Percentiles rank a stretch among this genome's conserved stretches.
phyloP scores from a whole-genome alignment of 345 rosid species.

The Syzygium jambos region DNA sequence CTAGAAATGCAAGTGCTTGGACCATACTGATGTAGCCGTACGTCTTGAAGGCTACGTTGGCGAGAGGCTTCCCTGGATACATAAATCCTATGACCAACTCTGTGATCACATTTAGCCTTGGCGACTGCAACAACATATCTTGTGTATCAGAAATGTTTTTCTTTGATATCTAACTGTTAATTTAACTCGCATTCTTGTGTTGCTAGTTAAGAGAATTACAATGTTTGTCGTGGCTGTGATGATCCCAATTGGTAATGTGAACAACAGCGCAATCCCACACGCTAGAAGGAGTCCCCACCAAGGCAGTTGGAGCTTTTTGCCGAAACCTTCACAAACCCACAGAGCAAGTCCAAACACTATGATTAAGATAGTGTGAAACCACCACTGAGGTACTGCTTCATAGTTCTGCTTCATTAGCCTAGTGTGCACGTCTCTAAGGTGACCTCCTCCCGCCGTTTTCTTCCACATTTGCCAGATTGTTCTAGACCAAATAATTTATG shows the following conservation, averaged over 20 bases:
- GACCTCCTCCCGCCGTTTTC: slow-evolving; percentile 24
- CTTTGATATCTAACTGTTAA: background rate
- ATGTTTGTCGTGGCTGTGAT: slow-evolving; percentile 68
- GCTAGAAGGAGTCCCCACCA: slow-evolving; percentile 83
- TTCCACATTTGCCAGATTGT: slow-evolving; percentile 53
- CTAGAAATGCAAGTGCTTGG: slow-evolving; percentile 54
- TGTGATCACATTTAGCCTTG: slow-evolving; percentile 70
- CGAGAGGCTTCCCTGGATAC: slow-evolving; percentile 66
- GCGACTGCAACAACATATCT: slow-evolving; percentile 20
- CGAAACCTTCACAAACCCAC: slow-evolving; percentile 72
- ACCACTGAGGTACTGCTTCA: slow-evolving; percentile 66
- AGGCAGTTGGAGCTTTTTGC: slow-evolving; percentile 64
- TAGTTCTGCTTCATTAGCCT: slow-evolving; percentile 79
- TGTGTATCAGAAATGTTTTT: background rate
- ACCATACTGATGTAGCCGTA: slow-evolving; percentile 74
- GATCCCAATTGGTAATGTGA: slow-evolving; percentile 70
- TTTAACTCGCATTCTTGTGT: background rate
- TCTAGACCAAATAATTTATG: slow-evolving; percentile 1
- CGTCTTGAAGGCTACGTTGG: slow-evolving; percentile 74
- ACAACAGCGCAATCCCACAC: slow-evolving; percentile 43
- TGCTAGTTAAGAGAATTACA: slow-evolving; percentile 11
- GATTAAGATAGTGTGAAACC: slow-evolving; percentile 41
- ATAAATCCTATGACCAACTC: slow-evolving; percentile 67
- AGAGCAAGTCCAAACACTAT: slow-evolving; percentile 31
- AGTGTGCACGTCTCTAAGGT: slow-evolving; percentile 53